phyloP scores from a whole-genome alignment of 768 basidiomycete species.

The Hirschioporus abietinus region DNA sequence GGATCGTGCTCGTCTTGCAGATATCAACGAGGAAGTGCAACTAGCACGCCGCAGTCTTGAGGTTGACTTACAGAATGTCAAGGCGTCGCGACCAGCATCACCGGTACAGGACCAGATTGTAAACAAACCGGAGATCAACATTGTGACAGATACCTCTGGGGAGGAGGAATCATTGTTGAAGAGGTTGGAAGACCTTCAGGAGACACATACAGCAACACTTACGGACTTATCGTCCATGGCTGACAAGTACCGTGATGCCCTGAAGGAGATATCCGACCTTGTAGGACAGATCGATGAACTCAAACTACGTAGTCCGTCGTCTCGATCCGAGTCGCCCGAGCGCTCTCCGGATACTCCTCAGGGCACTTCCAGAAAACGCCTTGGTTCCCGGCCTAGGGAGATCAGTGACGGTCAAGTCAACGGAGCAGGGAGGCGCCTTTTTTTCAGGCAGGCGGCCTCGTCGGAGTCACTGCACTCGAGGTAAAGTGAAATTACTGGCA shows the following conservation, averaged over 20 bases:
- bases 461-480: constrained; percentile 85
- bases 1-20: constrained; percentile 59
- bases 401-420: constrained; percentile 42
- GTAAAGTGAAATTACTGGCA: constrained; percentile 31
- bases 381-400: constrained; percentile 48
- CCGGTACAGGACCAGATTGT: constrained; percentile 13
- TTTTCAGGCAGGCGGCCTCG: constrained; percentile 87
- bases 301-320: constrained; percentile 52
- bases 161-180: constrained; percentile 39
- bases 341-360: constrained; percentile 37
- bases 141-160: constrained; percentile 17
- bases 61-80: constrained; percentile 23
- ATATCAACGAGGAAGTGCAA: constrained; percentile 64
- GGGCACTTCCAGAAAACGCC: constrained; percentile 41
- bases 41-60: constrained; percentile 66
- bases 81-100: constrained; percentile 20
- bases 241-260: constrained; percentile 80
- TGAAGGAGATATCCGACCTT: constrained; percentile 90
- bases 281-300: constrained; percentile 87
- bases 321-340: constrained; percentile 36
- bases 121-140: constrained; percentile 7
- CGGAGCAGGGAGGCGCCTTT: constrained; percentile 58
- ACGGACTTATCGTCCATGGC: constrained; percentile 74
- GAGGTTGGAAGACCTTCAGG: constrained; percentile 71
- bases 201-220: constrained; percentile 76